Conservation (phyloP, 1,284 basidiomycete species). For the Pascua sp. region DNA sequence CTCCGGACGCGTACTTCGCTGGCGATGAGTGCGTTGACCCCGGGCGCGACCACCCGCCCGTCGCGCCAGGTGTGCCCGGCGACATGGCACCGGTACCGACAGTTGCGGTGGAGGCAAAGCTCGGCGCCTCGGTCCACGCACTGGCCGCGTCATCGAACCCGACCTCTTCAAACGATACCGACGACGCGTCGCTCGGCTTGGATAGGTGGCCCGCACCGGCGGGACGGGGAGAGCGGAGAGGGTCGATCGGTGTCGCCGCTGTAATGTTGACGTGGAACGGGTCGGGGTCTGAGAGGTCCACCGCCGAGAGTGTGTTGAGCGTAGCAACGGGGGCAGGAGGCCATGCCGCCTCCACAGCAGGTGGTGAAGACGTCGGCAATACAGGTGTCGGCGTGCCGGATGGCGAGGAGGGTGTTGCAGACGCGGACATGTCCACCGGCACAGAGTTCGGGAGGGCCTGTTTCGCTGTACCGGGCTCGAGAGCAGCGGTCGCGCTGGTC, state of each 20-base stretch:
- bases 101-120: not conserved
- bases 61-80: not conserved
- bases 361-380: too few species aligned
- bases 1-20: too few species aligned
- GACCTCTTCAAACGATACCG: conserved; percentile 18
- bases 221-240: not conserved
- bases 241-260: not conserved
- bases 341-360: not conserved
- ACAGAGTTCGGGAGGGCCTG: too few species aligned
- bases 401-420: not conserved
- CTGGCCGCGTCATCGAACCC: conserved; percentile 16
- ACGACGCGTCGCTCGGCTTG: not conserved
- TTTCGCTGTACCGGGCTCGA: not conserved
- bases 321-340: not conserved
- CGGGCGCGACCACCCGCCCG: not conserved
- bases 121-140: conserved; percentile 17
- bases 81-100: not conserved
- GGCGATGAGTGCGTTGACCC: too few species aligned
- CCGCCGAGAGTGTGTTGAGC: not conserved
- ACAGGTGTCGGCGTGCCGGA: not conserved
- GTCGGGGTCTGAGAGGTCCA: not conserved
- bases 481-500: too few species aligned
- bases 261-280: not conserved
- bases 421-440: not conserved
- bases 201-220: too few species aligned